Base-by-base conservation (phyloP, 768 basidiomycete species). In the Pisolithus albus region DNA sequence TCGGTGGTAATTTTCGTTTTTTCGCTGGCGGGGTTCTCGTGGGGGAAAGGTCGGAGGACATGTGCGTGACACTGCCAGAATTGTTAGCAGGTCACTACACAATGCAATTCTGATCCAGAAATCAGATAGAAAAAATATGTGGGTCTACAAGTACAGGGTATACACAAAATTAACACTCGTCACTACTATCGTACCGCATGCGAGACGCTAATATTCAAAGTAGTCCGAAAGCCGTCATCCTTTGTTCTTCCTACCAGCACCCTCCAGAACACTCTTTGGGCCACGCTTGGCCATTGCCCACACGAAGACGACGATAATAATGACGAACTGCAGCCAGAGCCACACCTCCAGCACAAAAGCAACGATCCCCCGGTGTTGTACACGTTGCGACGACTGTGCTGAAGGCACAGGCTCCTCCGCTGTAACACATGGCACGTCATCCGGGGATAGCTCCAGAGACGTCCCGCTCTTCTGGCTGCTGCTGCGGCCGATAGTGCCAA, bases 311-410 rank as follows among this genome's bases (percentile, higher is more conserved):
- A 83, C 50, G 30, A 91, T 75, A 56, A 92, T 81, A 54, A 90
- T 74, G 7, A 65, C 72, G 61, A 92, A 90, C 66, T 92, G 90
- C 53, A 90, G 64, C 87, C 88, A 89, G 56, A 92, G 66, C 90
- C 90, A 92, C 19, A 87, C 63, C 68, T 89, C 86, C 46, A 92
- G 59, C 56, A 90, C 64, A 46, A 85, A 67, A 38, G 63, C 68
- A 32, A 70, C 69, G 19, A 74, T 54, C 7, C 66, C 60, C 6
- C 72, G 69, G 15, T 66, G 61, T 51, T 63, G 66, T 0, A 11
- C 34, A 34, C 65, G 63, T 4, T 59, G 53, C 52, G 52, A 46
- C 24, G 51, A 42, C 47, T 50, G 37, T 37, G 41, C 41, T 5
- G 57, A 56, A n/a, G 24, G 55, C 43, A 24, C 32, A 23, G 23